Evolutionary conservation across 179 eudicot species (phyloP), one percentile per base, ranked within the genome.

Genomic region (Beta corolliflora): DNA sequence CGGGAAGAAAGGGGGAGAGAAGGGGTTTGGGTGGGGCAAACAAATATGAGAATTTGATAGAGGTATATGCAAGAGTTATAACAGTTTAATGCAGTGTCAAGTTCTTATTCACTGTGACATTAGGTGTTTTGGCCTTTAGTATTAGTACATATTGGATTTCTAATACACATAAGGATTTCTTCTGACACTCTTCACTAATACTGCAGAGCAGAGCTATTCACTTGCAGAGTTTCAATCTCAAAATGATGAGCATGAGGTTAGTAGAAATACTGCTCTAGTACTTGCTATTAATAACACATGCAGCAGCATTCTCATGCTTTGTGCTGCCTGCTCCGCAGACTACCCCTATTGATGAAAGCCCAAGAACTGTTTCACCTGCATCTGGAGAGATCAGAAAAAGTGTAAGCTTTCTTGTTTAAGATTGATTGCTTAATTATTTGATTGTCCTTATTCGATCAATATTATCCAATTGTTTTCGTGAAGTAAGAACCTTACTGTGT

Each of bases 201-300:
- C 71, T 86, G 85, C 97, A 95, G 98, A 91, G 77, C 87, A 85
- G 77, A 87, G 84, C 73, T 85, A 90, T 64, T 84, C 94, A 60
- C 63, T 64, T 80, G 74, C 83, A 65, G 88, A 86, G 75, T 74
- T 82, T n/a, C 77, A 84, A 77, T 72, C 90, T 77, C 87, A 82
- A 80, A 79, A 80, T 77, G 71, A 71, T 71, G 78, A 81, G 81
- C 72, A 82, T 72, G 86, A 80, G 95, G 95, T 92, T 90, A 85
- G 84, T 77, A 64, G 69, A 52, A 59, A 50, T 71, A 25, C 7
- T 15, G 29, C 36, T 64, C 75, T 12, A 19, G 23, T 73, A 21
- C 61, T 10, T 59, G 56, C 44, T 9, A 5, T 45, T 1, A 56
- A 73, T 36, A 53, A 31, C 74, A 45, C 6, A 48, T 71, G 77